Percentiles rank a stretch among this genome's conserved stretches.
Evolutionary conservation across 169 alveolate genomes (phyloP).

Genomic region (Eimeria praecox): DNA sequence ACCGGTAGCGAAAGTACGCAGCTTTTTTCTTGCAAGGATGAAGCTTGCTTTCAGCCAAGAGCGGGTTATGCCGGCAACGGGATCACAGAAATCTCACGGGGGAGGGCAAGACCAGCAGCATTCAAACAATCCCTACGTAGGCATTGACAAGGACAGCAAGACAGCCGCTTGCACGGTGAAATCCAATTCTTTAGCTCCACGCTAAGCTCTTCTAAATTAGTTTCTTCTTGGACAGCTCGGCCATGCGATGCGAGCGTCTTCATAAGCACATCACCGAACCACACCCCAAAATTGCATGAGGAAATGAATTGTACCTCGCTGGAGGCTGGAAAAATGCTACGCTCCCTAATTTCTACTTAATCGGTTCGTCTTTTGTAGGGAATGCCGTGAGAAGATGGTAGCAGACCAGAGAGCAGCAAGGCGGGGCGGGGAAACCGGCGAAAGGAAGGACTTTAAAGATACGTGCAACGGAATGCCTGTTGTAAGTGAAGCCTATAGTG

Average conservation of each 20-base stretch:
- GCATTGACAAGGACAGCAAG: not conserved
- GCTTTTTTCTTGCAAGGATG: not conserved
- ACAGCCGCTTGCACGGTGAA: not conserved
- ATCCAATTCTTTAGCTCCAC: not conserved
- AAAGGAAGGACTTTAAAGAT: not conserved
- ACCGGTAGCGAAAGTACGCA: not conserved
- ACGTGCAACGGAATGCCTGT: not conserved
- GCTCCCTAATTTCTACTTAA: not conserved
- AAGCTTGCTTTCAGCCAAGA: not conserved
- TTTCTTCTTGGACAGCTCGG: not conserved
- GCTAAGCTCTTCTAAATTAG: not conserved
- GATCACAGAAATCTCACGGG: not conserved
- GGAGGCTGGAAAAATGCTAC: not conserved
- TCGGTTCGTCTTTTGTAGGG: not conserved
- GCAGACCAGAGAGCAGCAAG: constrained; percentile 12
- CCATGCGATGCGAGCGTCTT: constrained; percentile 1
- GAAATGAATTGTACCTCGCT: not conserved
- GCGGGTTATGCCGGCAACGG: not conserved
- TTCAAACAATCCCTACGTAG: not conserved
- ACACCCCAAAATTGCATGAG: not conserved
- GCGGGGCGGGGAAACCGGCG: constrained; percentile 39
- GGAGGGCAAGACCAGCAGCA: not conserved
- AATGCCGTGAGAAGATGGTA: not conserved
- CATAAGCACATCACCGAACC: not conserved
- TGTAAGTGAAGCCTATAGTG: not conserved